Evolutionary conservation across 108 stramenopile species (phyloP).

Genomic region (Aurantiochytrium sp.): DNA sequence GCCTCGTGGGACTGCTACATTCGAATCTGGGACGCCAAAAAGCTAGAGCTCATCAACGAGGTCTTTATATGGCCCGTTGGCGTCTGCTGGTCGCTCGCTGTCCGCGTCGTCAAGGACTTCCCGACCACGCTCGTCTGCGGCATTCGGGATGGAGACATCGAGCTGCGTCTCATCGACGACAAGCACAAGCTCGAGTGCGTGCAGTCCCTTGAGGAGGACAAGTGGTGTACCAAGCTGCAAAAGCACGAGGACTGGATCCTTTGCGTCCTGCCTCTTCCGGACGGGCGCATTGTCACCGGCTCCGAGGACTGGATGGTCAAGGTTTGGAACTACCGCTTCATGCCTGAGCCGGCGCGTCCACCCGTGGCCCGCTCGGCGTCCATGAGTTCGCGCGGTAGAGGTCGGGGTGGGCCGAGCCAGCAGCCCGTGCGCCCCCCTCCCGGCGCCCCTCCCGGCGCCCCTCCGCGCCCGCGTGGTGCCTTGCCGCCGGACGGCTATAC

Average conservation of each 20-base stretch:
- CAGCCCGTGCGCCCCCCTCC: too few relatives aligned
- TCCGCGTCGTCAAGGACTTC: background rate
- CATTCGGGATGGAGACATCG: background rate
- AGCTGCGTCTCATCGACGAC: background rate
- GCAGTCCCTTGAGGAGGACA: background rate
- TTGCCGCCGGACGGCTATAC: too few relatives aligned
- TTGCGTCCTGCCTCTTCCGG: background rate
- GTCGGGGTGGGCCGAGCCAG: too few relatives aligned
- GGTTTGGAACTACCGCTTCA: conserved; percentile 5
- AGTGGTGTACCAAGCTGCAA: background rate
- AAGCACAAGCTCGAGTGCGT: background rate
- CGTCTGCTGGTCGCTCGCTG: background rate
- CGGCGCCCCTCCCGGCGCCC: too few relatives aligned
- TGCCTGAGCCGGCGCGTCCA: background rate
- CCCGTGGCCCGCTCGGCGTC: background rate
- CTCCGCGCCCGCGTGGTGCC: too few relatives aligned
- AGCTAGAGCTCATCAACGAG: background rate
- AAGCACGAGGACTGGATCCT: background rate
- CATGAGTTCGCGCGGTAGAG: too few relatives aligned
- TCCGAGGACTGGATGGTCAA: conserved; percentile 7
- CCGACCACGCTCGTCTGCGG: background rate
- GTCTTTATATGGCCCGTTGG: background rate
- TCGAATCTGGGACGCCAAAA: conserved; percentile 1
- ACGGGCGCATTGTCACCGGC: background rate
- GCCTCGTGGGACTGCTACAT: conserved; percentile 27